These are phyloP conservation scores for Dipteronia dyeriana DNA, from an alignment of 345 rosid species.

Conservation along the genomic window DNA sequence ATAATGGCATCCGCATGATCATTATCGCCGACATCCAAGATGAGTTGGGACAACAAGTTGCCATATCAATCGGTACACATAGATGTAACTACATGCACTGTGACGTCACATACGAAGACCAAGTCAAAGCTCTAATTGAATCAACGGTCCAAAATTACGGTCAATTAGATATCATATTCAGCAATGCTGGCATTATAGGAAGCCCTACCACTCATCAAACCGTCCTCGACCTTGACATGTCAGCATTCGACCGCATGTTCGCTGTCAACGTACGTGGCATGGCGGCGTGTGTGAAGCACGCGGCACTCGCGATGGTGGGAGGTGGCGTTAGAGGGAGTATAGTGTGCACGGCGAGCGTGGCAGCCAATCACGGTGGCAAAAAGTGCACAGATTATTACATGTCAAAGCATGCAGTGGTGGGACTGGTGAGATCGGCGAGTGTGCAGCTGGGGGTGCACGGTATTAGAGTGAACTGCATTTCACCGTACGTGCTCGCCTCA, in stretches of 20 bases:
- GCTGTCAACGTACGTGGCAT: constrained; percentile 35
- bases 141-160: constrained; percentile 26
- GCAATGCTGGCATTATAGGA: constrained; percentile 37
- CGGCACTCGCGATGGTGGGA: constrained; percentile 43
- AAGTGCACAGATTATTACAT: constrained; percentile 26
- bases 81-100: constrained; percentile 31
- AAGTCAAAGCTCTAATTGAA: constrained; percentile 36
- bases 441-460: constrained; percentile 44
- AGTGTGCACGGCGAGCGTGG: constrained; percentile 38
- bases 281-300: constrained; percentile 34
- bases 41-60: constrained; percentile 25
- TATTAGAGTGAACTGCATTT: constrained; percentile 46
- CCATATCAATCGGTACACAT: constrained; percentile 24
- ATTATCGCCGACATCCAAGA: constrained; percentile 42
- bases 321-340: constrained; percentile 38
- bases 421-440: constrained; percentile 40
- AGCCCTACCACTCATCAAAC: constrained; percentile 20
- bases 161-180: constrained; percentile 37
- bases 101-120: constrained; percentile 37
- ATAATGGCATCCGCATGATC: constrained; percentile 26
- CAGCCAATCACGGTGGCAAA: neutral
- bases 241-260: constrained; percentile 19
- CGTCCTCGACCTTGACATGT: constrained; percentile 27
- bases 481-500: constrained; percentile 37
- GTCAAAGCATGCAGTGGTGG: constrained; percentile 48